phyloP scores from a whole-genome alignment of 768 basidiomycete genomes.

The Mycena chlorophos region DNA sequence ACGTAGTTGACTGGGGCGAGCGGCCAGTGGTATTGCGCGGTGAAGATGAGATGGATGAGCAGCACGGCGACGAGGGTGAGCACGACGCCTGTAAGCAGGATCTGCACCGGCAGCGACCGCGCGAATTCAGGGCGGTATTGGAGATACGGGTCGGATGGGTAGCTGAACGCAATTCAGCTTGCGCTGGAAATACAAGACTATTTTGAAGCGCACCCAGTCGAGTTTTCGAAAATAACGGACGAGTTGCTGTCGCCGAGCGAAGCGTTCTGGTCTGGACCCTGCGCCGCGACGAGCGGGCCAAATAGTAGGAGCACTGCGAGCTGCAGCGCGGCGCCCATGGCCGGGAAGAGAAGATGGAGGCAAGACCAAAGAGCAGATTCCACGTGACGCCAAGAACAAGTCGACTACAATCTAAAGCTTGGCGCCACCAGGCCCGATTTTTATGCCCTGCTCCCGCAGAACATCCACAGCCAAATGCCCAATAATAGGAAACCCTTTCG shows the following conservation, averaged over 20 bases:
- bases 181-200: not conserved
- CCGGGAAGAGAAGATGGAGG: not conserved
- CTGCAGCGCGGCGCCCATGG: constrained; percentile 12
- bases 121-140: constrained; percentile 77
- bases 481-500: constrained; percentile 53
- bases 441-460: constrained; percentile 54
- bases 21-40: constrained; percentile 94
- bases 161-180: constrained; percentile 25
- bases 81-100: constrained; percentile 81
- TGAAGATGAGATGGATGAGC: constrained; percentile 90
- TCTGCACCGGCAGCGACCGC: constrained; percentile 87
- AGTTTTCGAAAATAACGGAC: not conserved
- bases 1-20: constrained; percentile 90
- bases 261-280: too few species aligned
- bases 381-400: not conserved
- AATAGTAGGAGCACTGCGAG: constrained; percentile 9
- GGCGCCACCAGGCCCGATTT: constrained; percentile 16
- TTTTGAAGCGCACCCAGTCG: not conserved
- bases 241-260: not conserved
- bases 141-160: constrained; percentile 69
- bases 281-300: constrained; percentile 2
- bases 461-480: constrained; percentile 63
- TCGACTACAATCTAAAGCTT: constrained; percentile 17
- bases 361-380: not conserved
- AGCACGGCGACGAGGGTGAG: constrained; percentile 83